Evolutionary conservation across 345 rosid species (phyloP).

Genomic region (Euphorbia pulcherrima): DNA sequence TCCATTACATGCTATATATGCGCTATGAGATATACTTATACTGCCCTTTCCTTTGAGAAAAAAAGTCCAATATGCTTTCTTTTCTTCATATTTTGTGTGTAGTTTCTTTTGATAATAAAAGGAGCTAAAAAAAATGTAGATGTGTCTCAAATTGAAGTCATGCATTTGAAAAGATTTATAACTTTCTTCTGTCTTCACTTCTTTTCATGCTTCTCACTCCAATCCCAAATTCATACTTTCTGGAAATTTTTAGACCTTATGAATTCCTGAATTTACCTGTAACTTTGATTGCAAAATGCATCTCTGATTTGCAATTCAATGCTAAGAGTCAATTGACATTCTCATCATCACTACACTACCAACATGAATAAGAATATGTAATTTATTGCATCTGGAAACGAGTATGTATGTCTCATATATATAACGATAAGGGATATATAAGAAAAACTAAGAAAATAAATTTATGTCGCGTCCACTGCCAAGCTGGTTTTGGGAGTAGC

Average conservation of each 20-base stretch:
- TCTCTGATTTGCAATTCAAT: background rate
- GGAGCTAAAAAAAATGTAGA: too few relatives aligned
- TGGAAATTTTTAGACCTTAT: background rate
- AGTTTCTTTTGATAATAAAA: too few relatives aligned
- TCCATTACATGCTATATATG: background rate
- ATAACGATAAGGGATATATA: background rate
- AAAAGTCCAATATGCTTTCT: background rate
- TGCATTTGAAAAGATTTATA: too few relatives aligned
- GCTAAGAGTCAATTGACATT: background rate
- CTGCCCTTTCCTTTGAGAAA: too few relatives aligned
- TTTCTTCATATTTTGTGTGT: background rate
- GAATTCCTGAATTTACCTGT: background rate
- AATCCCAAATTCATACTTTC: background rate
- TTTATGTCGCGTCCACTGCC: background rate
- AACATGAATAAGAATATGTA: background rate
- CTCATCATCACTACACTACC: background rate
- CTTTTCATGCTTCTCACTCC: too few relatives aligned
- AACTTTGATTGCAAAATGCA: background rate
- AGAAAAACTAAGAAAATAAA: background rate
- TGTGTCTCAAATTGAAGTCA: too few relatives aligned
- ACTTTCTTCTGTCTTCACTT: too few relatives aligned
- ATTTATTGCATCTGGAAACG: slow-evolving; percentile 1
- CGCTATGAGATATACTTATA: background rate
- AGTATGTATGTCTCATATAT: background rate
- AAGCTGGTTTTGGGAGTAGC: background rate